Evolutionary conservation across 352 stramenopile genomes (phyloP), one percentile per base, ranked within the genome.

Genomic region (Pythium rhizo-oryzae): DNA sequence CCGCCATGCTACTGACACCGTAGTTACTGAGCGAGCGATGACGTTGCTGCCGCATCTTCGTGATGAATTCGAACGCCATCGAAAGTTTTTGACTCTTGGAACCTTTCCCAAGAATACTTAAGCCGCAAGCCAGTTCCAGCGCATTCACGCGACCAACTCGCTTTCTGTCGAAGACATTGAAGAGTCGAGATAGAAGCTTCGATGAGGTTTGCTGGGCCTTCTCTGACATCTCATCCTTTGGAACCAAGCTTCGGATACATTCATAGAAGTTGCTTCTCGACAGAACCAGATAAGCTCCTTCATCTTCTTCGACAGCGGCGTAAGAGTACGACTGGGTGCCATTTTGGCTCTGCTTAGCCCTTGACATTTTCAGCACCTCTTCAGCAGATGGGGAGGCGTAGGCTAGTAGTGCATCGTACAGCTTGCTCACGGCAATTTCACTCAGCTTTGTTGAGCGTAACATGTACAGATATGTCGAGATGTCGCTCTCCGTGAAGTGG

Each of bases 21-120:
- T 88, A 94, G 46, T 86, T 87, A 23, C 81, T 82, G 13, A 93
- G 75, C 0, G 83, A 91, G 19, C 84, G 83, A 41, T 87, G 76
- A 12, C 87, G 79, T 51, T 94, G 85, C 37, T 92, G 81, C 3
- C 84, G 74, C 82, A 96, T 89, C 64, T 92, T 92, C 12, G 84
- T 89, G 69, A 96, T 91, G 44, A 96, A 93, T 9, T 96, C 89
- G 50, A 96, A 96, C 7, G 87, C 87, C 49, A 91, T 78, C 11
- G 85, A 87, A 9, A 96, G 74, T 65, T 96, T 96, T 58, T 95
- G 89, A 50, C 84, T 93, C 61, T 96, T 96, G 1, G 85, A 91
- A 7, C 89, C 89, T 69, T 87, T 87, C 11, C 89, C 89, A 18
- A 96, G 54, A 54, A 96, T 95, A 59, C 85, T 95, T 59, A 96